Evolutionary conservation across 176 grass and related monocot genomes (phyloP), one percentile per base, ranked within the genome.

Genomic region (Stipa capillata): DNA sequence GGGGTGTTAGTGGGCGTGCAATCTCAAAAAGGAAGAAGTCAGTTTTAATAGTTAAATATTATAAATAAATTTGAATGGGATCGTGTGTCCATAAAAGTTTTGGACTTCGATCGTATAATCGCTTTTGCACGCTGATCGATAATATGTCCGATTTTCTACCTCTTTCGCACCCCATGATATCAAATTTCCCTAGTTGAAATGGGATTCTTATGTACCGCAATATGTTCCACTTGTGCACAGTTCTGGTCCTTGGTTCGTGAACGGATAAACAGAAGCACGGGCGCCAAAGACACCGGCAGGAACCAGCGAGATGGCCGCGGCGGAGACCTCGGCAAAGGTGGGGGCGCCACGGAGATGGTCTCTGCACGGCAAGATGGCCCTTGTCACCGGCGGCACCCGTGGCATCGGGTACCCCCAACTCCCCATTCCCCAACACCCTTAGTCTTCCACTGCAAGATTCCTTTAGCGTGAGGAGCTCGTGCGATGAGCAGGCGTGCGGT

Each of bases 341-440:
- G 66, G 39, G 21, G 61, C 73, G n/a, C 33, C 66, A 50, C 77
- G 35, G 35, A 81, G 89, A 77, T 92, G 92, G 92, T 83, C 86
- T 23, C 89, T 94, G 8, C 77, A 81, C 4, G 92, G 89, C 6
- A 87, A 71, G 81, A 95, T 84, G 29, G 92, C 87, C 12, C 84
- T 95, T 39, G 89, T 95, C 61, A 92, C 89, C 9, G 92, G 92
- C 54, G 89, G 92, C 54, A 95, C 87, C 60, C 90, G 92, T 53
- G 89, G 92, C 27, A 95, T 95, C 47, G 92, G 92, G 92, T 94
- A 65, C 7, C 4, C 2, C 25, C n/a, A n/a, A n/a, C n/a, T n/a
- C n/a, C 47, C 36, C 17, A n/a, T 27, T 29, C 54, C 48, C 13
- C 20, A 21, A 14, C 12, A 36, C 56, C 39, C 17, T 8, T 10